A percentile compares a stretch with the other conserved stretches of the same genome.
Evolutionary conservation across 371 early-diverging fungal species (phyloP).

Genomic region (Phascolomyces articulosus): DNA sequence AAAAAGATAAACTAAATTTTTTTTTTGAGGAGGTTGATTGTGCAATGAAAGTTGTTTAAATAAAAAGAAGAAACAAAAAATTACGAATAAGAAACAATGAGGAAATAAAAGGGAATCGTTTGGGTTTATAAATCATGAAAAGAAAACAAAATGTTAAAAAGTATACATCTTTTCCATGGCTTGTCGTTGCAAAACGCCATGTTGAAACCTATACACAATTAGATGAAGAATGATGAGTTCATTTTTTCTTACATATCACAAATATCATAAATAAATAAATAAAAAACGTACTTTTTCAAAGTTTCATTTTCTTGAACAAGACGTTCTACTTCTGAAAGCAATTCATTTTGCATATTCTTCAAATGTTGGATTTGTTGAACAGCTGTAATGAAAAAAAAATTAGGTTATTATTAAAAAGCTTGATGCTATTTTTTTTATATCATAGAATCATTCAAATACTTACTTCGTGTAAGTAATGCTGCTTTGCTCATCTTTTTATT

Average conservation of each 20-base stretch:
- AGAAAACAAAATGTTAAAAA: conserved; percentile 16
- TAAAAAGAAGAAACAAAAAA: no score
- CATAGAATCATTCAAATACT: conserved; percentile 4
- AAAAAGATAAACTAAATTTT: conserved; percentile 1
- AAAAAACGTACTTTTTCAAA: conserved; percentile 51
- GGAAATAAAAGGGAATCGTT: background rate
- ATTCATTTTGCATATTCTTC: conserved; percentile 46
- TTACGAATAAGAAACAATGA: no score
- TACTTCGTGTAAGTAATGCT: conserved; percentile 56
- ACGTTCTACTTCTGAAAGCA: conserved; percentile 53
- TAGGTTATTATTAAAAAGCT: background rate
- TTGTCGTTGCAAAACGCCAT: conserved; percentile 52
- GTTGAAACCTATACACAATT: conserved; percentile 39
- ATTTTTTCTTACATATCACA: background rate
- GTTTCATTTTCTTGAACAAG: conserved; percentile 51
- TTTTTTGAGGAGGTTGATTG: background rate
- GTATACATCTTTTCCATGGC: conserved; percentile 58
- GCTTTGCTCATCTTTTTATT: conserved; percentile 65
- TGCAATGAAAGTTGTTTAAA: no score
- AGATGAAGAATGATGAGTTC: background rate
- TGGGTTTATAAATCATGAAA: background rate
- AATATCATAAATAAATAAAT: background rate
- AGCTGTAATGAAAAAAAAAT: conserved; percentile 23
- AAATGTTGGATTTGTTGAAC: conserved; percentile 56
- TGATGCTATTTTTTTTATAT: no score